These are phyloP conservation scores for Quercus robur DNA, from an alignment of 306 rosid genomes.

Conservation along the genomic window DNA sequence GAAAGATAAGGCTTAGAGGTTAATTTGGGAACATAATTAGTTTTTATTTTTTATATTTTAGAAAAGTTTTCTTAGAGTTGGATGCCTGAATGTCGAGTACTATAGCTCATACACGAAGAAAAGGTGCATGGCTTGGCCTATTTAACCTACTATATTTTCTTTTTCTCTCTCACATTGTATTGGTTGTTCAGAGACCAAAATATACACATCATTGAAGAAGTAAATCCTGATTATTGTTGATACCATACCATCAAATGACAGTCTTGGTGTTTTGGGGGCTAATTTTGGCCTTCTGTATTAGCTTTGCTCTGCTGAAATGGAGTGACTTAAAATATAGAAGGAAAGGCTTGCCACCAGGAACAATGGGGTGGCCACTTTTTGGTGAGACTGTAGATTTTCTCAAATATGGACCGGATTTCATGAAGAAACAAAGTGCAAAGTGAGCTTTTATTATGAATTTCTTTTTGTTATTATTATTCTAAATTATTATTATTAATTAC, in stretches of 20 bases:
- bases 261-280: conserved; percentile 21
- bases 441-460: conserved; percentile 13
- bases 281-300: conserved; percentile 32
- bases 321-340: conserved; percentile 46
- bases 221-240: neutral
- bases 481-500: neutral
- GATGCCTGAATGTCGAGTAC: neutral
- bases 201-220: neutral
- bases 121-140: conserved; percentile 44
- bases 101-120: neutral
- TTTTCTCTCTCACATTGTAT: conserved; percentile 11
- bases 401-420: conserved; percentile 64
- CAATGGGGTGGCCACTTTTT: conserved; percentile 82
- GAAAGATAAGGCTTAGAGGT: too few species aligned
- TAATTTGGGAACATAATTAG: too few species aligned
- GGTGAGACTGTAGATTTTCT: conserved; percentile 70
- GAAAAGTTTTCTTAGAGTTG: neutral
- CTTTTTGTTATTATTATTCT: neutral
- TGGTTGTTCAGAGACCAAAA: conserved; percentile 35
- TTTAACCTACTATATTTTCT: conserved; percentile 5
- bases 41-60: too few species aligned
- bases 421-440: conserved; percentile 68
- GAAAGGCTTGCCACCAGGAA: conserved; percentile 70
- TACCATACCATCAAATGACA: conserved; percentile 31
- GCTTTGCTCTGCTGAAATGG: conserved; percentile 59